Percentiles rank a stretch among this genome's conserved stretches.
Evolutionary conservation across 345 rosid genomes (phyloP).

Genomic region (Jatropha curcas): DNA sequence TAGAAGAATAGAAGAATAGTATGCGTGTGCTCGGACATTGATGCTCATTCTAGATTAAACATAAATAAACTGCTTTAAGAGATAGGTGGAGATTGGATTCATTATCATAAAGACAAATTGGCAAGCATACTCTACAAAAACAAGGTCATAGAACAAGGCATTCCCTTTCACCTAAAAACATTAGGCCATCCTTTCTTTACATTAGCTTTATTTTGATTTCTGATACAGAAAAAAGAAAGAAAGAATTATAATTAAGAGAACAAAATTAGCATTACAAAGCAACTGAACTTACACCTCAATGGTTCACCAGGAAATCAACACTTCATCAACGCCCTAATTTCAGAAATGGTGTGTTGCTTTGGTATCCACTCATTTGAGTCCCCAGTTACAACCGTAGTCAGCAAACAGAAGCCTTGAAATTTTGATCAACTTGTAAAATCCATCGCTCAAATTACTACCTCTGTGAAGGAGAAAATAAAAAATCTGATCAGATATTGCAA

Average conservation of each 20-base stretch:
- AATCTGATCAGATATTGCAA: neutral
- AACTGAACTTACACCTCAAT: conserved; percentile 27
- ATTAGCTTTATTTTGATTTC: conserved; percentile 42
- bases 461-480: conserved; percentile 27
- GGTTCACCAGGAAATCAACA: conserved; percentile 27
- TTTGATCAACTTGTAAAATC: neutral
- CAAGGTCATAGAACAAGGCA: conserved; percentile 25
- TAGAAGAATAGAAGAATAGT: neutral
- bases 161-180: conserved; percentile 26
- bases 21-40: neutral
- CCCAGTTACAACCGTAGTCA: conserved; percentile 24
- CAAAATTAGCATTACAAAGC: conserved; percentile 37
- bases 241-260: conserved; percentile 29
- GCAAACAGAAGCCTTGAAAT: conserved; percentile 25
- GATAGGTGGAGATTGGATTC: conserved; percentile 7
- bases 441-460: conserved; percentile 30
- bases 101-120: conserved; percentile 10
- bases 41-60: conserved; percentile 3
- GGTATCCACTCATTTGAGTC: conserved; percentile 22
- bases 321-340: conserved; percentile 29
- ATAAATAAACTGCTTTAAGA: neutral
- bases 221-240: conserved; percentile 17
- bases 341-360: conserved; percentile 21
- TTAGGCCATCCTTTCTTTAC: conserved; percentile 27
- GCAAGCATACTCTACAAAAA: conserved; percentile 9